A percentile compares a stretch with the other conserved stretches of the same genome.
These are phyloP conservation scores for Podospora sp. DNA, from an alignment of 495 filamentous ascomycete species.

Conservation along the genomic window DNA sequence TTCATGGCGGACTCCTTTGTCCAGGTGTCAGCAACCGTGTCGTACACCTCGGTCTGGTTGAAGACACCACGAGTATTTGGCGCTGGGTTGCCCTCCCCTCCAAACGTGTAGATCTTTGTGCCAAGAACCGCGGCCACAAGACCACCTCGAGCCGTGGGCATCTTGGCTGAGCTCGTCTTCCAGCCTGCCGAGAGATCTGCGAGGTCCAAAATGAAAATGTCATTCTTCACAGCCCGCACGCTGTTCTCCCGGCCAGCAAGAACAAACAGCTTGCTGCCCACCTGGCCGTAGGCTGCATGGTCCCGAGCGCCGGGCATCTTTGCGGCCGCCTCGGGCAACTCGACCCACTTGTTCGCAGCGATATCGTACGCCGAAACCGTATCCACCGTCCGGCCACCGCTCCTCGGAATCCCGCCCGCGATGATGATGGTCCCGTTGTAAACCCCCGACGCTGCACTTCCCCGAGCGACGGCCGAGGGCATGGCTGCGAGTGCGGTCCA, in stretches of 20 bases:
- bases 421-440: conserved; percentile 28
- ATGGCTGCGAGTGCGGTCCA: conserved; percentile 30
- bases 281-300: conserved; percentile 37
- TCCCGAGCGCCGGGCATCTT: conserved; percentile 40
- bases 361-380: conserved; percentile 41
- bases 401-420: conserved; percentile 29
- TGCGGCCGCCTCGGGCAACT: background rate
- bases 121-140: conserved; percentile 32
- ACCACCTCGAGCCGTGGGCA: conserved; percentile 37
- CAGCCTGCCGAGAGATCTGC: conserved; percentile 22
- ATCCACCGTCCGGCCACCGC: conserved; percentile 21
- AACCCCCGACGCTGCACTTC: conserved; percentile 28
- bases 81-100: conserved; percentile 41
- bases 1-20: conserved; percentile 30
- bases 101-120: conserved; percentile 39
- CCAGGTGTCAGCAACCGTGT: conserved; percentile 33
- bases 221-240: conserved; percentile 28
- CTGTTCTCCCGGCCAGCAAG: conserved; percentile 40
- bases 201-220: conserved; percentile 37
- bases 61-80: conserved; percentile 19
- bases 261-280: conserved; percentile 40
- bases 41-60: conserved; percentile 38
- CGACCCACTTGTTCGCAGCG: conserved; percentile 29
- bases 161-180: conserved; percentile 22
- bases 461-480: conserved; percentile 27